Evolutionary conservation across 441 rosid genomes (phyloP).

Genomic region (Adansonia rubrostipa): DNA sequence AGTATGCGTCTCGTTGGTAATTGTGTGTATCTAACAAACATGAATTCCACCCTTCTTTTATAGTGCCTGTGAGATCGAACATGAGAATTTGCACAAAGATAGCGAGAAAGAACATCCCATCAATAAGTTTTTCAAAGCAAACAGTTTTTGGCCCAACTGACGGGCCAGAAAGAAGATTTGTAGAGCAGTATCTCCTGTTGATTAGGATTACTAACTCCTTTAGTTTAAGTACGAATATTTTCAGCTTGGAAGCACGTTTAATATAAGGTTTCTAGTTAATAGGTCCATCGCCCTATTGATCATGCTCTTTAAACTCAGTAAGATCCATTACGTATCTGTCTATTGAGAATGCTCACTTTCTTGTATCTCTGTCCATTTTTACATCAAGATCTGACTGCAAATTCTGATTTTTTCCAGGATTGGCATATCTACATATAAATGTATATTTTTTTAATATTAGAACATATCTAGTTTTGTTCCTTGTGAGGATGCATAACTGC

Average conservation of each 20-base stretch:
- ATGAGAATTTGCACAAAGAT: background rate
- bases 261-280: background rate
- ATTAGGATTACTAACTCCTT: constrained; percentile 12
- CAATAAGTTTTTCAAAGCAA: background rate
- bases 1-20: background rate
- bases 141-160: background rate
- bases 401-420: background rate
- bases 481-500: background rate
- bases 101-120: background rate
- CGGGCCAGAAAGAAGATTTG: background rate
- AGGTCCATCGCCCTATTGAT: background rate
- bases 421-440: background rate
- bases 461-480: background rate
- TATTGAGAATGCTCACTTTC: constrained; percentile 1
- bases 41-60: background rate
- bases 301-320: background rate
- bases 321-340: background rate
- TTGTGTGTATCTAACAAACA: background rate
- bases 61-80: background rate
- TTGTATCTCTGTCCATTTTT: background rate
- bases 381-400: background rate
- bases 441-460: background rate
- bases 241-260: constrained; percentile 7
- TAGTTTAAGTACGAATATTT: background rate
- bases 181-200: background rate